These are phyloP conservation scores for Leucoagaricus sp. DNA, from an alignment of 1,284 basidiomycete species.

Conservation along the genomic window DNA sequence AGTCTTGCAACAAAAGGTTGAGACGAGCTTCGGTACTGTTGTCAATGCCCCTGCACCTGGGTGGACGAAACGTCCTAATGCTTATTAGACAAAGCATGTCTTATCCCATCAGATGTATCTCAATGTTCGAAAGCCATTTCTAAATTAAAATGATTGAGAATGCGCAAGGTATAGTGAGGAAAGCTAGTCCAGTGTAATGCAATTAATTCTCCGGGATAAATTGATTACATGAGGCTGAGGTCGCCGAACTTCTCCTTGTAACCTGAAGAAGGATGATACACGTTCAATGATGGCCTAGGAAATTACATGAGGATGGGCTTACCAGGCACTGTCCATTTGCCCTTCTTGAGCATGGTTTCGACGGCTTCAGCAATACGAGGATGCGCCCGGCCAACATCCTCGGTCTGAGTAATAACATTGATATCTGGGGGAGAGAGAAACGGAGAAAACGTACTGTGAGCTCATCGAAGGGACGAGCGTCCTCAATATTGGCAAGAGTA, in stretches of 20 bases:
- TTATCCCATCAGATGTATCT: not conserved
- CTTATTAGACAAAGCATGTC: conserved; percentile 23
- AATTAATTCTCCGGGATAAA: conserved; percentile 27
- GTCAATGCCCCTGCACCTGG: conserved; percentile 39
- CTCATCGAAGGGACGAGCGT: conserved; percentile 97
- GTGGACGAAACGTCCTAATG: conserved; percentile 37
- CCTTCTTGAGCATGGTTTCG: conserved; percentile 98
- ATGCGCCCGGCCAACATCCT: conserved; percentile 91
- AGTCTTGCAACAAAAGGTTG: conserved; percentile 37
- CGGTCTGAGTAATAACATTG: conserved; percentile 51
- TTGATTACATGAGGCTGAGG: conserved; percentile 80
- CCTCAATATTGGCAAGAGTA: conserved; percentile 97
- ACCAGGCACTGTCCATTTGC: conserved; percentile 98
- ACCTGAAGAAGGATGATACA: conserved; percentile 41
- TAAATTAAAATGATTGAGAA: not conserved
- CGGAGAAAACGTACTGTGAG: conserved; percentile 65
- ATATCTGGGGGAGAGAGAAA: not conserved
- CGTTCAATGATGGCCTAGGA: conserved; percentile 10
- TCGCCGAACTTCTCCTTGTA: conserved; percentile 96
- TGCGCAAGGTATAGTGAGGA: not conserved
- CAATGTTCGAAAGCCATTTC: not conserved
- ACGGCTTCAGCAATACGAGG: conserved; percentile 92
- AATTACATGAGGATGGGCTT: conserved; percentile 26
- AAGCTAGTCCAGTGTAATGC: not conserved
- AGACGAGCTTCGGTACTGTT: conserved; percentile 40